A percentile compares a stretch with the other conserved stretches of the same genome.
These are phyloP conservation scores for Trypanosoma lewisi DNA, from an alignment of 208 protist genomes.

Conservation along the genomic window DNA sequence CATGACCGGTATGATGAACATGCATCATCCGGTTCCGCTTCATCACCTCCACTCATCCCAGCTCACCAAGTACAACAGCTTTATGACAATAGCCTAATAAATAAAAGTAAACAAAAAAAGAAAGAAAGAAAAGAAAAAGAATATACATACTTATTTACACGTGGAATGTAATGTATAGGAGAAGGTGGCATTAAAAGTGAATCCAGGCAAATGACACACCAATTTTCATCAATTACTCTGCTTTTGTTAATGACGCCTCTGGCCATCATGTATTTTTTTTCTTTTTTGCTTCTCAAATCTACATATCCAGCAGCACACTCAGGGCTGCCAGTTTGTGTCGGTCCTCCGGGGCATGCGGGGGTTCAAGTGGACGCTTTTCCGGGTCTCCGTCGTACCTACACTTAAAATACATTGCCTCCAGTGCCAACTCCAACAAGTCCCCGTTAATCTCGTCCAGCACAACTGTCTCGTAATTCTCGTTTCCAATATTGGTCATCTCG, in stretches of 20 bases:
- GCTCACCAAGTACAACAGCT: background rate
- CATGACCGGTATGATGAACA: background rate
- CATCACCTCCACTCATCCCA: background rate
- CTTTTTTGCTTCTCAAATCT: constrained; percentile 6
- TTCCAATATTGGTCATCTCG: constrained; percentile 18
- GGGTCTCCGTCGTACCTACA: constrained; percentile 60
- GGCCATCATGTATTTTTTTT: no score
- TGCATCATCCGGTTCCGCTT: background rate
- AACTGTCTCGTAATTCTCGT: constrained; percentile 46
- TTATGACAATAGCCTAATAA: background rate
- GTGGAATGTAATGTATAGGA: no score
- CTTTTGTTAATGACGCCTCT: no score
- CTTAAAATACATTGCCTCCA: constrained; percentile 71
- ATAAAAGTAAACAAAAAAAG: constrained; percentile 5
- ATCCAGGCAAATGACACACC: no score
- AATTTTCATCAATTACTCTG: no score
- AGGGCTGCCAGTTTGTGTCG: constrained; percentile 41
- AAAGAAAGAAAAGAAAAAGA: constrained; percentile 3
- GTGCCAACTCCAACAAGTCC: constrained; percentile 43
- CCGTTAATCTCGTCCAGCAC: constrained; percentile 38
- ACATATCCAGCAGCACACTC: constrained; percentile 47
- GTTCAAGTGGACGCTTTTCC: constrained; percentile 41
- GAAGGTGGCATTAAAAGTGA: no score
- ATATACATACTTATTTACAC: no score
- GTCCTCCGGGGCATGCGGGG: constrained; percentile 13